These are phyloP conservation scores for Oldenlandia corymbosa DNA, from an alignment of 257 asterid species.

Conservation along the genomic window DNA sequence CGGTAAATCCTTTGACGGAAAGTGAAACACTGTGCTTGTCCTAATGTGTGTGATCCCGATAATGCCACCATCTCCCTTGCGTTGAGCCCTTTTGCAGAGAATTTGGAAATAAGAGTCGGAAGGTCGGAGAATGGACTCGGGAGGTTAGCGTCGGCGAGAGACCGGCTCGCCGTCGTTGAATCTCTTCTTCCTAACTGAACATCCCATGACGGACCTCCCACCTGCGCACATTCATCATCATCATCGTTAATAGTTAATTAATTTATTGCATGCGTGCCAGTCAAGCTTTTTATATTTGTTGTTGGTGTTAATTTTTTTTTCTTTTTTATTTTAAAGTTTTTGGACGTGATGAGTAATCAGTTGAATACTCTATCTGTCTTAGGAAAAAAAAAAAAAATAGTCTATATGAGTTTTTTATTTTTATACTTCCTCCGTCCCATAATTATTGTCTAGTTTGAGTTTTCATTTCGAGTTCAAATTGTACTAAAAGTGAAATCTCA, in stretches of 20 bases:
- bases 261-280: too few species aligned
- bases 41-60: conserved; percentile 33
- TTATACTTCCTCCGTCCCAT: too few species aligned
- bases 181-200: conserved; percentile 7
- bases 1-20: conserved; percentile 21
- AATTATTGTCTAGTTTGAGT: too few species aligned
- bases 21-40: conserved; percentile 15
- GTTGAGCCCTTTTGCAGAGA: conserved; percentile 15
- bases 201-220: background rate
- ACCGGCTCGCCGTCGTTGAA: background rate
- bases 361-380: too few species aligned
- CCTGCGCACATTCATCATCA: background rate
- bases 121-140: conserved; percentile 20
- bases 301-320: too few species aligned
- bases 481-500: too few species aligned
- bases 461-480: too few species aligned
- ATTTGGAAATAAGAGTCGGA: conserved; percentile 2
- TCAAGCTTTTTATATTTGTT: too few species aligned
- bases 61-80: conserved; percentile 32
- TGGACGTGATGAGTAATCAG: too few species aligned
- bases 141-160: background rate
- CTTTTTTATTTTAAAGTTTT: too few species aligned
- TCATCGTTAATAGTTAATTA: conserved; percentile 20
- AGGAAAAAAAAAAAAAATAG: too few species aligned
- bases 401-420: too few species aligned